Evolutionary conservation across 2,329 filamentous ascomycete species (phyloP), one percentile per base, ranked within the genome.

Genomic region (Thelonectria blattea): DNA sequence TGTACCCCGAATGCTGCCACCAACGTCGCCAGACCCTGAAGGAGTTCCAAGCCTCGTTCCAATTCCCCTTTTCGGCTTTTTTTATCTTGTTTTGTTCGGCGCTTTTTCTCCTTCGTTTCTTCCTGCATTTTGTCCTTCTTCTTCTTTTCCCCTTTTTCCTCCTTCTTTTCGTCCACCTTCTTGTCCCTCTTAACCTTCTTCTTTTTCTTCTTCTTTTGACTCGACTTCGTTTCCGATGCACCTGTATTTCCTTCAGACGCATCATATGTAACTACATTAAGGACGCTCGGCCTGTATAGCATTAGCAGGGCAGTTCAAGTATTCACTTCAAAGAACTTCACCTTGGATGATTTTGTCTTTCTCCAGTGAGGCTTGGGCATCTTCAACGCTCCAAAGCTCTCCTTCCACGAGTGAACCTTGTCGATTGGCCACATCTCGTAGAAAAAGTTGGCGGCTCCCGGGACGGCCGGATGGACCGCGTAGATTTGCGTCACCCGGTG

Each of bases 341-440:
- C 46, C 22, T 48, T 48, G 11, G 14, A 6, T 14, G 9, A 22
- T 32, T 48, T 48, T 17, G 46, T 48, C 24, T 48, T 48, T 7
- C 46, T 48, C 46, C 46, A 48, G 12, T 32, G 22, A 17, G 20
- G 22, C 3, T 30, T 15, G 6, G 30, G 22, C 11, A 48, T 24
- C 22, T 30, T 48, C 14, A 48, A 17, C 24, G 6, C 47, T 14
- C 55, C 30, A 45, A 41, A 57, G 2, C 8, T 47, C n/a, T n/a
- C 12, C n/a, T 20, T 46, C 55, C 55, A 57, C 30, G 52, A 27
- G 8, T 30, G 15, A 15, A 18, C 22, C 55, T 46, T 18, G 48
- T 57, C 48, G 2, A 46, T 10, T 3, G 55, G 55, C 55, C 41
- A 57, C 30, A 57, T 45, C 14, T 57, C 27, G 39, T 57, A 57